These are phyloP conservation scores for Aspergillus sp. DNA, from an alignment of 2,329 filamentous ascomycete genomes.

Conservation along the genomic window DNA sequence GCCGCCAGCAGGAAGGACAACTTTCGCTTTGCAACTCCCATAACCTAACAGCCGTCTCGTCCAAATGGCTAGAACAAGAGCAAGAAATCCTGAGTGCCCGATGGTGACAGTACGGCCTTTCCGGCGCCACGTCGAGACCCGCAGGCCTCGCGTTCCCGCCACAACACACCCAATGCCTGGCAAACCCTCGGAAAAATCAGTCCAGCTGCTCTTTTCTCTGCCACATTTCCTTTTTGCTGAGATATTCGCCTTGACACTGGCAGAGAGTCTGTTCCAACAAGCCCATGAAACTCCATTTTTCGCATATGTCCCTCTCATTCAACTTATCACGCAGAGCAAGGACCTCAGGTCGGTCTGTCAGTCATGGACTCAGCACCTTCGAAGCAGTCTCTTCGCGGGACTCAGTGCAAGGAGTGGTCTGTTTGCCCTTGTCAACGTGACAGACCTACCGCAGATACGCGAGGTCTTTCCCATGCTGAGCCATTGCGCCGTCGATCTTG, in stretches of 20 bases:
- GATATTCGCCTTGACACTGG: background rate
- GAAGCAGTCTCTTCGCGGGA: background rate
- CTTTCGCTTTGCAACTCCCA: background rate
- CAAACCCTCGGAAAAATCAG: background rate
- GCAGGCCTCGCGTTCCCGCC: background rate
- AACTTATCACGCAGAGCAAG: background rate
- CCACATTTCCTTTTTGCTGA: background rate
- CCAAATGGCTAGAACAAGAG: background rate
- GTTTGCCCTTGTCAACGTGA: background rate
- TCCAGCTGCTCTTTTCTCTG: background rate
- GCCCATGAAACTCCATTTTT: background rate
- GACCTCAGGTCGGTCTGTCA: background rate
- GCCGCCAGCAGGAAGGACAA: background rate
- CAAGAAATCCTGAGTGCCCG: background rate
- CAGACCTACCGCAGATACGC: background rate
- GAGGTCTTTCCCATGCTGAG: background rate
- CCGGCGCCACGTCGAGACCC: background rate
- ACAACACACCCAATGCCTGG: background rate
- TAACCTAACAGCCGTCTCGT: background rate
- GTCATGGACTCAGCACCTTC: background rate
- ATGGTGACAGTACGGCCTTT: background rate
- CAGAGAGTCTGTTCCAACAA: background rate
- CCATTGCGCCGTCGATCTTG: background rate
- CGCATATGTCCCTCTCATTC: background rate
- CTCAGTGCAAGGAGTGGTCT: background rate